Evolutionary conservation across 768 basidiomycete species (phyloP).

Genomic region (Amyloporia xantha): DNA sequence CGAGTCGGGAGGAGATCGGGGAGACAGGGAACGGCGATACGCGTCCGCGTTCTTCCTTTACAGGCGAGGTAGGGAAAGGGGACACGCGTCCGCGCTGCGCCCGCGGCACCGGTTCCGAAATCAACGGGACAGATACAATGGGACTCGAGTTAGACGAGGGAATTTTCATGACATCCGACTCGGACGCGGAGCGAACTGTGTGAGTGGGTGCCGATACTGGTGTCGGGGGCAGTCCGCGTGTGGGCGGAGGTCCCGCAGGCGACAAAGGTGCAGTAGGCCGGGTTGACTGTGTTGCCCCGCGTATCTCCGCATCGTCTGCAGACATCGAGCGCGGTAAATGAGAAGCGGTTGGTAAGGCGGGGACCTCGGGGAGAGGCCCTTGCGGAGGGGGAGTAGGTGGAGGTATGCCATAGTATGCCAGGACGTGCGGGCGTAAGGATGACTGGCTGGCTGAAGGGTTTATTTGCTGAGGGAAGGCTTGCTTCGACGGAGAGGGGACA

Average conservation of each 20-base stretch:
- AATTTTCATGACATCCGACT: slow-evolving; percentile 10
- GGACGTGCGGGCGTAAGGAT: slow-evolving; percentile 13
- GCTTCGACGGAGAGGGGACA: not conserved
- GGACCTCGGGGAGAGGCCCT: slow-evolving; percentile 19
- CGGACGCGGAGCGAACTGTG: slow-evolving; percentile 7
- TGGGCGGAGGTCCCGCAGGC: not conserved
- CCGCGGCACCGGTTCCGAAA: slow-evolving; percentile 7
- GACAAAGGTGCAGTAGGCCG: not conserved
- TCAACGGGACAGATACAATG: slow-evolving; percentile 6
- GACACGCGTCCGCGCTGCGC: slow-evolving; percentile 14
- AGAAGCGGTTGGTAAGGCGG: slow-evolving; percentile 5
- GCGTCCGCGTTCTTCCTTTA: slow-evolving; percentile 30
- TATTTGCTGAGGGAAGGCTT: slow-evolving; percentile 3
- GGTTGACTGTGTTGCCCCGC: not conserved
- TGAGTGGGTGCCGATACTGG: slow-evolving; percentile 2
- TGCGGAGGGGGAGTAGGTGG: slow-evolving; percentile 21
- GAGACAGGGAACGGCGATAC: slow-evolving; percentile 46
- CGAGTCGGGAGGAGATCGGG: slow-evolving; percentile 28
- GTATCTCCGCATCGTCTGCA: slow-evolving; percentile 10
- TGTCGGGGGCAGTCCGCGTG: not conserved
- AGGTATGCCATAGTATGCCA: slow-evolving; percentile 20
- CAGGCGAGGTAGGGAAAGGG: slow-evolving; percentile 14
- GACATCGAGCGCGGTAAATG: slow-evolving; percentile 11
- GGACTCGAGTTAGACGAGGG: not conserved
- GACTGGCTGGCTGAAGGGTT: slow-evolving; percentile 6